These are phyloP conservation scores for thale cress (Arabidopsis thaliana) DNA, from an alignment of 345 rosid genomes.

Conservation along the genomic window DNA sequence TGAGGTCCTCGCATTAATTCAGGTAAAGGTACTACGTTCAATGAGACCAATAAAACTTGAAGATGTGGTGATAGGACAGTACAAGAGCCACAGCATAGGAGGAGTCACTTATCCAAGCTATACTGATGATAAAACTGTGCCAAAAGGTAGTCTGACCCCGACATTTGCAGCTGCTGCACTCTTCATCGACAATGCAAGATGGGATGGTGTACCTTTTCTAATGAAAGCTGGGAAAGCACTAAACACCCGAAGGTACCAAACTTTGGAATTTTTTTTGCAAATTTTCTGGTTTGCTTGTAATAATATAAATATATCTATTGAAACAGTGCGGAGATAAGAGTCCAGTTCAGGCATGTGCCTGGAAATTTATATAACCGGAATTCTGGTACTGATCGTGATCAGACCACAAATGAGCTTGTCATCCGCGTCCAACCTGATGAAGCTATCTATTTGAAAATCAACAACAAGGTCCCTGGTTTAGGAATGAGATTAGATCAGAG, in stretches of 20 bases:
- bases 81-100: conserved; percentile 82
- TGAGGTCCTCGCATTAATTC: conserved; percentile 26
- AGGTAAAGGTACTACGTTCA: conserved; percentile 95
- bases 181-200: conserved; percentile 94
- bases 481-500: conserved; percentile 96
- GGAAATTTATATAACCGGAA: conserved; percentile 85
- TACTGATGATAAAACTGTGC: conserved; percentile 87
- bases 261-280: neutral
- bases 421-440: conserved; percentile 96
- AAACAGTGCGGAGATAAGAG: conserved; percentile 92
- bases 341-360: conserved; percentile 93
- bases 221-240: conserved; percentile 99
- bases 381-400: conserved; percentile 79
- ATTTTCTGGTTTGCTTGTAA: neutral
- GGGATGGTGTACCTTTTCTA: conserved; percentile 98
- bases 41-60: conserved; percentile 87
- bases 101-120: conserved; percentile 82
- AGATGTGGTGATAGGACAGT: conserved; percentile 86
- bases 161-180: conserved; percentile 99
- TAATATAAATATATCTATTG: neutral
- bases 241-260: conserved; percentile 62
- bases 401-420: conserved; percentile 94
- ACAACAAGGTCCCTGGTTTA: conserved; percentile 96
- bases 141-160: conserved; percentile 84
- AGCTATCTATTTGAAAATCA: conserved; percentile 94